phyloP scores from a whole-genome alignment of 805 yeast genomes.

The Metschnikowia noctiluminum region DNA sequence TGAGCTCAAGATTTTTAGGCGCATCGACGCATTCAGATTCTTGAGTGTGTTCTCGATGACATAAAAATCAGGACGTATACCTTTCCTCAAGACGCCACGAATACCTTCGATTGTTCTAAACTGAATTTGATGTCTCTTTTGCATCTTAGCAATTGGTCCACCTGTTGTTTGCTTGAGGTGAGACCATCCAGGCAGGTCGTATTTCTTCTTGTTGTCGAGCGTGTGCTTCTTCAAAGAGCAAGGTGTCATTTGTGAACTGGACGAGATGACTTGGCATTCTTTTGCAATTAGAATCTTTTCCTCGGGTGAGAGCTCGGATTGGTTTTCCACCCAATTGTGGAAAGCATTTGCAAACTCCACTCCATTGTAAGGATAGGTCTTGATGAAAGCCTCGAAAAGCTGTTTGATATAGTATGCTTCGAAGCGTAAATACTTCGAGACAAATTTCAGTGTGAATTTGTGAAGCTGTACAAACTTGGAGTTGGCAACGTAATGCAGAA shows the following conservation, averaged over 20 bases:
- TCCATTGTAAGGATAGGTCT: slow-evolving; percentile 33
- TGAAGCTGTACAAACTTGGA: slow-evolving; percentile 29
- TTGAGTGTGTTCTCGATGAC: slow-evolving; percentile 32
- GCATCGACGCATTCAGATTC: slow-evolving; percentile 20
- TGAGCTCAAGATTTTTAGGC: slow-evolving; percentile 20
- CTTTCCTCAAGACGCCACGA: slow-evolving; percentile 28
- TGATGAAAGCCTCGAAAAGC: slow-evolving; percentile 30
- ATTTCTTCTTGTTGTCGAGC: slow-evolving; percentile 21
- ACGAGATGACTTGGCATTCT: slow-evolving; percentile 18
- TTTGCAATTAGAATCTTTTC: slow-evolving; percentile 14
- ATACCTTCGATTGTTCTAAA: slow-evolving; percentile 34
- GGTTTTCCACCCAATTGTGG: slow-evolving; percentile 19
- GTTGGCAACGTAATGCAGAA: slow-evolving; percentile 24
- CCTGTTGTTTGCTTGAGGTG: slow-evolving; percentile 17
- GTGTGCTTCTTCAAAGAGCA: slow-evolving; percentile 17
- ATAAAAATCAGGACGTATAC: slow-evolving; percentile 34
- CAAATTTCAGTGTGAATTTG: slow-evolving; percentile 22
- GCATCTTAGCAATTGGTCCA: slow-evolving; percentile 6
- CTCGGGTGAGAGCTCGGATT: slow-evolving; percentile 2
- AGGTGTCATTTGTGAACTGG: slow-evolving; percentile 28
- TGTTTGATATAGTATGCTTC: slow-evolving; percentile 23
- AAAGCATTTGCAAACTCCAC: slow-evolving; percentile 20
- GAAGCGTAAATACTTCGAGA: slow-evolving; percentile 17
- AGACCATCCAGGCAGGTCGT: slow-evolving; percentile 24
- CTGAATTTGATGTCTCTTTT: slow-evolving; percentile 24